A percentile compares a stretch with the other conserved stretches of the same genome.
Evolutionary conservation across 31 red algal genomes (phyloP).

Genomic region (Odonthalia washingtoniensis): DNA sequence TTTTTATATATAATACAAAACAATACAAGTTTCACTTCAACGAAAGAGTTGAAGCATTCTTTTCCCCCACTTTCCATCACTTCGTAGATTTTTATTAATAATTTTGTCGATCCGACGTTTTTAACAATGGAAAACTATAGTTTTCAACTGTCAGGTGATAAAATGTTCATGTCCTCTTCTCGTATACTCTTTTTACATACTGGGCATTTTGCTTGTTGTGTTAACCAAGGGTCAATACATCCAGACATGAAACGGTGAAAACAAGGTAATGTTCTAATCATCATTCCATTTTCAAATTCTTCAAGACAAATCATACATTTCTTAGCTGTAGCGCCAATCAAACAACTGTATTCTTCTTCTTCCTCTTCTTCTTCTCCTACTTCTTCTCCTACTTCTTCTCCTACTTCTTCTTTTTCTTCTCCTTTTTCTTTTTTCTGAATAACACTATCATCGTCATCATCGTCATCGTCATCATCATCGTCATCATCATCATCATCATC

Average conservation of each 20-base stretch:
- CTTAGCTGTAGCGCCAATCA: constrained; percentile 45
- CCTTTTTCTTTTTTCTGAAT: background rate
- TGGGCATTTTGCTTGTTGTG: constrained; percentile 87
- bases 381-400: background rate
- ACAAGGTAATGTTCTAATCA: constrained; percentile 91
- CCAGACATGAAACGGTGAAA: constrained; percentile 92
- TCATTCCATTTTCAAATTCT: constrained; percentile 83
- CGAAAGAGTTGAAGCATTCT: no score
- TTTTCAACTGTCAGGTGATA: constrained; percentile 58
- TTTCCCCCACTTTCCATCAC: no score
- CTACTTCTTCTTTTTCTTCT: background rate
- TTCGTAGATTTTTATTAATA: no score
- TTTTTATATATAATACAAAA: no score
- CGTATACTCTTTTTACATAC: constrained; percentile 90
- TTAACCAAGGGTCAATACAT: constrained; percentile 94
- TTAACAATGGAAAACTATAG: background rate
- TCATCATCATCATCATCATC: background rate
- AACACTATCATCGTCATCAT: no score
- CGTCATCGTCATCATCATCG: no score
- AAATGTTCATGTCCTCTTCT: constrained; percentile 60
- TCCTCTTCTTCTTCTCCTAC: constrained; percentile 22
- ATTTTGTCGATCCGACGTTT: no score
- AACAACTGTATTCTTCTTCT: constrained; percentile 17
- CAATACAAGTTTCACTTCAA: no score
- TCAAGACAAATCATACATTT: constrained; percentile 94